Evolutionary conservation across 306 rosid genomes (phyloP), one percentile per base, ranked within the genome.

Genomic region (Cicer cuneatum): DNA sequence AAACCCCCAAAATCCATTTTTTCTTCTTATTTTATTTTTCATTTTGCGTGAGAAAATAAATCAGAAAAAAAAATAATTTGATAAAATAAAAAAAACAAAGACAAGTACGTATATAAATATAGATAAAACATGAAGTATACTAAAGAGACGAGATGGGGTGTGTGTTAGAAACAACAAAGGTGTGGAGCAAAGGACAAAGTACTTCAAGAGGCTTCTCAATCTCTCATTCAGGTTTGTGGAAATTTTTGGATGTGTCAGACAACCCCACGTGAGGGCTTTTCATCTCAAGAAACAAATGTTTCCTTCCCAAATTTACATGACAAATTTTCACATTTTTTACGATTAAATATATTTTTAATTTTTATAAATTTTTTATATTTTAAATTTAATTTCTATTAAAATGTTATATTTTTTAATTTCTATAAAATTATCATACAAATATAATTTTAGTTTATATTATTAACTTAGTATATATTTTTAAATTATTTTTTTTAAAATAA

Each of bases 221-320:
- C 68, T 72, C 69, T 73, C 83, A 62, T 78, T 81, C 73, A 78
- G 73, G 70, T 41, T 42, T 58, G 82, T 19, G 66, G 35, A 16
- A 70, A 11, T 11, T 57, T 74, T 60, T 10, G 53, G 10, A 37
- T 66, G 41, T 84, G 88, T 84, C 88, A 84, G 88, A 81, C 88
- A 80, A 56, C 80, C 78, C 87, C 85, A 84, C 85, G 83, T 80
- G 85, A 84, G 85, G 78, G 69, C 70, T 83, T 66, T 61, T 51
- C 65, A n/a, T 72, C 68, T 77, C 81, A 60, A 80, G 83, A 77
- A 76, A 79, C 76, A 72, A 77, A 72, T 71, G 48, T 68, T 48
- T 43, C 74, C 66, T 52, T 66, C 42, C 39, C 51, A 76, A 76
- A 76, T 53, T 5, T 53, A 71, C 13, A 19, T 35, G 16, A 48